Evolutionary conservation across 768 basidiomycete genomes (phyloP).

Genomic region (Mycena alexandri): DNA sequence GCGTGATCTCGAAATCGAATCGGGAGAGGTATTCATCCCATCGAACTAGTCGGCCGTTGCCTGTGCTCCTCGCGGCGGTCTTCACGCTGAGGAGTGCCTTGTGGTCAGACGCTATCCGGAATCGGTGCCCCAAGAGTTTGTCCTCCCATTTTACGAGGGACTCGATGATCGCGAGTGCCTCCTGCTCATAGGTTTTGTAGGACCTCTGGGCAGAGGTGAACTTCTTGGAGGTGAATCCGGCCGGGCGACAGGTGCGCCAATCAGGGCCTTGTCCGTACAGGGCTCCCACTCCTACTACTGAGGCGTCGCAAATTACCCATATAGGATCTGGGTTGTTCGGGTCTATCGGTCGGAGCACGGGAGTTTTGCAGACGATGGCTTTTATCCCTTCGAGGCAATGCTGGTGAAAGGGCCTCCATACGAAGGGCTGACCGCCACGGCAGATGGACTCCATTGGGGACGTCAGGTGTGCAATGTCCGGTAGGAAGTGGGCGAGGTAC

Average conservation of each 20-base stretch:
- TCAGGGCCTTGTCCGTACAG: slow-evolving; percentile 1
- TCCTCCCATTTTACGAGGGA: neutral
- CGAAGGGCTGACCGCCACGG: neutral
- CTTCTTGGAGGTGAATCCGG: slow-evolving; percentile 8
- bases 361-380: neutral
- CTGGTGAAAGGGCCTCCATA: neutral
- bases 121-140: neutral
- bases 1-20: too few species aligned
- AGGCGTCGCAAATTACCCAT: slow-evolving; percentile 10
- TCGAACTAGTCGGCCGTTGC: too few species aligned
- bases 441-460: slow-evolving; percentile 1
- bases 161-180: neutral
- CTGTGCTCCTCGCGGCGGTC: too few species aligned
- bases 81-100: too few species aligned
- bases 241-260: slow-evolving; percentile 4
- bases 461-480: slow-evolving; percentile 1
- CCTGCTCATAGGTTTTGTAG: slow-evolving; percentile 15
- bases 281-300: neutral
- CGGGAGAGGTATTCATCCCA: too few species aligned
- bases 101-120: too few species aligned
- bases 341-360: neutral
- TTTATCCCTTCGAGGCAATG: neutral
- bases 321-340: neutral
- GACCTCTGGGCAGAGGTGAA: slow-evolving; percentile 2
- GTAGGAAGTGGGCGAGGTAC: slow-evolving; percentile 5